Evolutionary conservation across 371 early-diverging fungal genomes (phyloP).

Genomic region (Mucor racemosus): DNA sequence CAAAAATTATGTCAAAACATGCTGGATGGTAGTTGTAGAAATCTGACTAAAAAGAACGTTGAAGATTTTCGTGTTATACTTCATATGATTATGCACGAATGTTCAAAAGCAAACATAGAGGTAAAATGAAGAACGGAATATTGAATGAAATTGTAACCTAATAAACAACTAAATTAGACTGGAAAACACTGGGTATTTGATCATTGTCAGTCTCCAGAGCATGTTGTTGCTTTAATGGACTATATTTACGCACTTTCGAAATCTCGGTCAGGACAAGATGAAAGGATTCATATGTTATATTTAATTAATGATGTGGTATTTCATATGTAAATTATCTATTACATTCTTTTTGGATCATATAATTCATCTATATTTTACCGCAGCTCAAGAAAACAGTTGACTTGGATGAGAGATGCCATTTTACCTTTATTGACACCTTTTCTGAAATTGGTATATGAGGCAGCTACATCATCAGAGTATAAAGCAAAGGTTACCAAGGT

Average conservation of each 20-base stretch:
- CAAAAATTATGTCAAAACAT: conserved; percentile 27
- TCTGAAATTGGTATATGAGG: conserved; percentile 59
- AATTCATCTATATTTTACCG: not conserved
- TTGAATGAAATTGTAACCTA: not conserved
- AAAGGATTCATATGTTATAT: conserved; percentile 63
- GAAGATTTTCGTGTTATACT: conserved; percentile 50
- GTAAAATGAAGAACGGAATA: conserved; percentile 30
- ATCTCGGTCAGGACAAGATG: conserved; percentile 52
- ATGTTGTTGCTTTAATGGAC: conserved; percentile 45
- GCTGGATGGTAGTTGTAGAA: conserved; percentile 21
- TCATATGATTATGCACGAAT: conserved; percentile 61
- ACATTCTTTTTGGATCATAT: not conserved
- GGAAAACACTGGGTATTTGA: conserved; percentile 68
- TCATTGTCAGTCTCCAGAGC: conserved; percentile 48
- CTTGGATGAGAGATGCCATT: conserved; percentile 63
- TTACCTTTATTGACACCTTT: conserved; percentile 55
- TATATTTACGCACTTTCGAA: conserved; percentile 52
- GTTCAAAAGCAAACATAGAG: conserved; percentile 67
- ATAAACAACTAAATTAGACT: conserved; percentile 32
- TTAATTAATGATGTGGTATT: conserved; percentile 64
- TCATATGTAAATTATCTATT: conserved; percentile 49
- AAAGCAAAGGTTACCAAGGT: conserved; percentile 65
- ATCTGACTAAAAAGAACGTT: conserved; percentile 24
- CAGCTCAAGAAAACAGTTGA: conserved; percentile 56
- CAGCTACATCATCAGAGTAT: conserved; percentile 44